phyloP scores from a whole-genome alignment of 306 rosid genomes.

The Vigna mungo region DNA sequence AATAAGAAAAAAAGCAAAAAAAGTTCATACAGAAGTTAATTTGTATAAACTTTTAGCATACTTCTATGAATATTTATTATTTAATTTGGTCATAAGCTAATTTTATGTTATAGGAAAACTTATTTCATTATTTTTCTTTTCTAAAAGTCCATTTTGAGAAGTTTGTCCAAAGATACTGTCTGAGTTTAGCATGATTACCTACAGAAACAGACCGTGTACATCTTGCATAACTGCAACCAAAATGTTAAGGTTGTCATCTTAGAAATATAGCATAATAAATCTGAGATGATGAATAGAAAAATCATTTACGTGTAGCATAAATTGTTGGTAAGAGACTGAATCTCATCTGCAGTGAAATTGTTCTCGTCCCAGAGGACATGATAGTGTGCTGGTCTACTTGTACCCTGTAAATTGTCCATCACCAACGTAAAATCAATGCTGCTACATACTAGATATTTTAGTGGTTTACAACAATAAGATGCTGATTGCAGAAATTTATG shows the following conservation, averaged over 20 bases:
- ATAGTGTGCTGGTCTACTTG: conserved; percentile 98
- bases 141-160: too few species aligned
- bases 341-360: conserved; percentile 56
- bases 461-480: neutral
- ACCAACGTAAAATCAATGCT: conserved; percentile 22
- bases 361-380: conserved; percentile 95
- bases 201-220: conserved; percentile 92
- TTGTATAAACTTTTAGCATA: too few species aligned
- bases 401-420: conserved; percentile 61
- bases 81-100: too few species aligned
- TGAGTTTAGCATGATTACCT: conserved; percentile 49
- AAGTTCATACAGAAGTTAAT: too few species aligned
- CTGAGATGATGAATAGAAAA: conserved; percentile 6
- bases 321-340: conserved; percentile 78
- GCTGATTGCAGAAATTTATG: neutral
- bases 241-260: conserved; percentile 24
- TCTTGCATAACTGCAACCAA: conserved; percentile 73
- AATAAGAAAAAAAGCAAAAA: too few species aligned
- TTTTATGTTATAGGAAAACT: too few species aligned
- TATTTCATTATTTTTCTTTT: too few species aligned
- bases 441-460: neutral
- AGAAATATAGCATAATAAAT: neutral
- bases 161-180: neutral
- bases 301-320: conserved; percentile 81
- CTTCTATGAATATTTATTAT: too few species aligned